Conservation (phyloP, 805 yeast genomes). For the Wickerhamomyces alni region DNA sequence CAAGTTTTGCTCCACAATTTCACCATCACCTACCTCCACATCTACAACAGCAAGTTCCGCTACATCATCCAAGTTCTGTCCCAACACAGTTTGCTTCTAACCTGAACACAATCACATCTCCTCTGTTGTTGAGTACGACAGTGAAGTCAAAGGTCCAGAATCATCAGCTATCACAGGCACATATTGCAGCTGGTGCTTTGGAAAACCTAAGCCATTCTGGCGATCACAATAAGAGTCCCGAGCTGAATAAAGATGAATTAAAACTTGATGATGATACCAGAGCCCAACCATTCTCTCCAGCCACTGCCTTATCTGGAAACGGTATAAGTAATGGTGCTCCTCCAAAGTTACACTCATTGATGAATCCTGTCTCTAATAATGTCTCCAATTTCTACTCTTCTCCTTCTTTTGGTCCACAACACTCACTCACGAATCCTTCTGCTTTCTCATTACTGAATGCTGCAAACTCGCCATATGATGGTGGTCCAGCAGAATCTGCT, state of each 20-base stretch:
- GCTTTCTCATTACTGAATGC: constrained; percentile 18
- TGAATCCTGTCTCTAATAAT: constrained; percentile 7
- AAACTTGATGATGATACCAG: neutral
- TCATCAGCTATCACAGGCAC: constrained; percentile 25
- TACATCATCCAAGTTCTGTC: constrained; percentile 56
- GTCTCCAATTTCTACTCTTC: constrained; percentile 26
- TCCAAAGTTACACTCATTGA: constrained; percentile 16
- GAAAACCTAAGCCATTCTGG: constrained; percentile 15
- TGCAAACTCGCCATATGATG: constrained; percentile 3
- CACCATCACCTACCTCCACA: constrained; percentile 25
- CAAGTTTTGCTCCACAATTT: constrained; percentile 15
- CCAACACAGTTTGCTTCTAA: constrained; percentile 70
- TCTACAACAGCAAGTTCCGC: constrained; percentile 22
- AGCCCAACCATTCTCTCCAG: constrained; percentile 20
- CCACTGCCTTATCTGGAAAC: constrained; percentile 13
- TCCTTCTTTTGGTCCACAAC: constrained; percentile 43
- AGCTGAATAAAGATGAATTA: constrained; percentile 3
- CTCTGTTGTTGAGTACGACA: constrained; percentile 48
- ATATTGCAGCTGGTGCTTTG: constrained; percentile 25
- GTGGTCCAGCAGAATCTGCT: neutral
- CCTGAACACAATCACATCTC: constrained; percentile 57
- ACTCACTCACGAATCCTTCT: constrained; percentile 22
- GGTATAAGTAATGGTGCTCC: neutral
- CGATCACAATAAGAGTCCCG: constrained; percentile 7
- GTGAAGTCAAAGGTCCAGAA: constrained; percentile 28